Conservation (phyloP, 768 basidiomycete species). For the Favolaschia claudopus region DNA sequence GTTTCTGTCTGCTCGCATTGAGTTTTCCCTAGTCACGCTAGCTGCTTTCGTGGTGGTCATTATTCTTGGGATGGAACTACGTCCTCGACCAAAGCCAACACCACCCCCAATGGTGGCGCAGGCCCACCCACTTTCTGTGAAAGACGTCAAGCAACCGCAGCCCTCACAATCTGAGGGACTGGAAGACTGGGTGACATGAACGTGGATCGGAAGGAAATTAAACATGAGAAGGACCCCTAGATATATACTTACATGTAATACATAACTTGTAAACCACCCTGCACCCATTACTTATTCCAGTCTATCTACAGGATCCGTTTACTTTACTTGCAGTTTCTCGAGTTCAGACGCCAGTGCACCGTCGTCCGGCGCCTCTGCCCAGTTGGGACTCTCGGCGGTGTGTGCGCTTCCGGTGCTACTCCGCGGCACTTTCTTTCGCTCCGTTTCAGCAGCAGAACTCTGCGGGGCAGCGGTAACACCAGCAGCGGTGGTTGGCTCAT, state of each 20-base stretch:
- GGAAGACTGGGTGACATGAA: constrained; percentile 23
- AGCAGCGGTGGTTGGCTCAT: constrained; percentile 34
- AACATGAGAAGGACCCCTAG: background rate
- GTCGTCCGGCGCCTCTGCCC: constrained; percentile 31
- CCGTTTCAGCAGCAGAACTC: constrained; percentile 11
- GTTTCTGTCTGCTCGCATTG: constrained; percentile 8
- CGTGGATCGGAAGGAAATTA: background rate
- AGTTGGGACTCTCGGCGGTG: constrained; percentile 23
- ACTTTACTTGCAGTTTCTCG: constrained; percentile 65
- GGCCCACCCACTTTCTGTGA: constrained; percentile 37
- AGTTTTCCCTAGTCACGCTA: constrained; percentile 60
- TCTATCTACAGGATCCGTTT: constrained; percentile 29
- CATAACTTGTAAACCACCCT: constrained; percentile 41
- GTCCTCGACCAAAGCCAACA: constrained; percentile 48
- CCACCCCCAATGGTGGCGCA: constrained; percentile 33
- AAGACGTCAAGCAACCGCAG: constrained; percentile 37
- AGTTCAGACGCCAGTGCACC: constrained; percentile 56
- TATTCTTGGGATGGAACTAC: constrained; percentile 74
- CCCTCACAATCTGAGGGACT: constrained; percentile 23
- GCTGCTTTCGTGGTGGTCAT: constrained; percentile 73
- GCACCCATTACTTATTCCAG: constrained; percentile 31
- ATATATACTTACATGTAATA: constrained; percentile 44
- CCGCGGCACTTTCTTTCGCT: constrained; percentile 20
- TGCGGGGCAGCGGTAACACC: constrained; percentile 3
- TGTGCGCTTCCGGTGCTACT: constrained; percentile 9